Percentiles rank a stretch among this genome's conserved stretches.
Evolutionary conservation across 2,329 filamentous ascomycete species (phyloP).

Genomic region (Pseudogymnoascus sp.): DNA sequence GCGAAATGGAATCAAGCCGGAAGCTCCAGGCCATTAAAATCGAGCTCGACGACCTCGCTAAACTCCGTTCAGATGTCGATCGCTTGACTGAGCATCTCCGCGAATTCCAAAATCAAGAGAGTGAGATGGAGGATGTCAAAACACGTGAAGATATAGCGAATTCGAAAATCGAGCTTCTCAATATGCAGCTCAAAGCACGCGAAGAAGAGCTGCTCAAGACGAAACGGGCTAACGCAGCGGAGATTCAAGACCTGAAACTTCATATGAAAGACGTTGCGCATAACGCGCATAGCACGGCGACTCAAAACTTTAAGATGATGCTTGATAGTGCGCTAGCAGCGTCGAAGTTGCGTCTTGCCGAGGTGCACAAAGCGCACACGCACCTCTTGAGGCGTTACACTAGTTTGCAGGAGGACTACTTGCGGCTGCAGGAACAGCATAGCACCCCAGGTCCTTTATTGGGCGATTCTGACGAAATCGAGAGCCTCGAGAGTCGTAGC

Average conservation of each 20-base stretch:
- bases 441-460: constrained; percentile 13
- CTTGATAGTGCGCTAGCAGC: constrained; percentile 40
- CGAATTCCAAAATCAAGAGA: constrained; percentile 55
- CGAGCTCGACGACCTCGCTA: constrained; percentile 50
- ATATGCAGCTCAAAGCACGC: constrained; percentile 45
- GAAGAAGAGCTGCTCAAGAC: constrained; percentile 38
- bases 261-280: constrained; percentile 16
- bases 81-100: constrained; percentile 52
- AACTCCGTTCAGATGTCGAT: constrained; percentile 49
- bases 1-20: constrained; percentile 55
- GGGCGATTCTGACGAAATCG: constrained; percentile 11
- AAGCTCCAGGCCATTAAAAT: constrained; percentile 54
- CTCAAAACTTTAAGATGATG: constrained; percentile 31
- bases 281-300: constrained; percentile 21
- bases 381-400: constrained; percentile 41
- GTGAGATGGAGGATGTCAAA: constrained; percentile 47
- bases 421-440: constrained; percentile 30
- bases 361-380: constrained; percentile 43
- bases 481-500: constrained; percentile 3
- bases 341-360: constrained; percentile 37
- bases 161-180: constrained; percentile 48
- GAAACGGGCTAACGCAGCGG: constrained; percentile 36
- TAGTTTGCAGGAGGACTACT: constrained; percentile 37
- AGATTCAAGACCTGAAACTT: constrained; percentile 37
- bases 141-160: constrained; percentile 51